phyloP scores from a whole-genome alignment of 2,329 filamentous ascomycete genomes.

The Coniochaeta ligniaria region DNA sequence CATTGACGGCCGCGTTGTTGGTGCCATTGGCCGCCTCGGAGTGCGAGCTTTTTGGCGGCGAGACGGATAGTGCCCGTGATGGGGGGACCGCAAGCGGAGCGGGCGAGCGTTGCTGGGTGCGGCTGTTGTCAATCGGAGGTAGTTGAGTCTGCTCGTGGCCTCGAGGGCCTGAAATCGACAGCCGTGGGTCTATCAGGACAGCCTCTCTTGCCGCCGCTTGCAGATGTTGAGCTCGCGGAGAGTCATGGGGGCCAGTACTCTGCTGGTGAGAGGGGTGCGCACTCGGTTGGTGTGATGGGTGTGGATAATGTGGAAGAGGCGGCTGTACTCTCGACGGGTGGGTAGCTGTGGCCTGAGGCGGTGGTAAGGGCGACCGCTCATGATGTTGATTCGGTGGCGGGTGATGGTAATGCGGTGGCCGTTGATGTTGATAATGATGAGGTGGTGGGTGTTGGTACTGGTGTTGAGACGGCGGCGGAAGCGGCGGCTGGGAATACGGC shows the following conservation, averaged over 20 bases:
- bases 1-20: constrained; percentile 9
- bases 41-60: constrained; percentile 36
- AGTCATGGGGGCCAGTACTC: constrained; percentile 14
- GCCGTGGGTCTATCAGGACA: constrained; percentile 21
- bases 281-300: constrained; percentile 10
- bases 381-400: constrained; percentile 19
- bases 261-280: not conserved
- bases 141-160: not conserved
- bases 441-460: constrained; percentile 5
- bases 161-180: not conserved
- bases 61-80: constrained; percentile 37
- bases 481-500: constrained; percentile 19
- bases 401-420: constrained; percentile 13
- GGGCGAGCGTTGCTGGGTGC: not conserved
- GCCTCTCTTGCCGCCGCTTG: constrained; percentile 34
- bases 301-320: constrained; percentile 14
- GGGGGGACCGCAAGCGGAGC: constrained; percentile 28
- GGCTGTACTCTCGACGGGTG: constrained; percentile 12
- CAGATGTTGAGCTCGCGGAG: constrained; percentile 36
- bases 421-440: constrained; percentile 13
- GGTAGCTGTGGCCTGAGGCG: constrained; percentile 12
- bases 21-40: constrained; percentile 18
- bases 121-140: not conserved
- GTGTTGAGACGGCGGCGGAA: constrained; percentile 16
- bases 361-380: constrained; percentile 29